Evolutionary conservation across 306 rosid species (phyloP), one percentile per base, ranked within the genome.

Genomic region (Cucumis melo): DNA sequence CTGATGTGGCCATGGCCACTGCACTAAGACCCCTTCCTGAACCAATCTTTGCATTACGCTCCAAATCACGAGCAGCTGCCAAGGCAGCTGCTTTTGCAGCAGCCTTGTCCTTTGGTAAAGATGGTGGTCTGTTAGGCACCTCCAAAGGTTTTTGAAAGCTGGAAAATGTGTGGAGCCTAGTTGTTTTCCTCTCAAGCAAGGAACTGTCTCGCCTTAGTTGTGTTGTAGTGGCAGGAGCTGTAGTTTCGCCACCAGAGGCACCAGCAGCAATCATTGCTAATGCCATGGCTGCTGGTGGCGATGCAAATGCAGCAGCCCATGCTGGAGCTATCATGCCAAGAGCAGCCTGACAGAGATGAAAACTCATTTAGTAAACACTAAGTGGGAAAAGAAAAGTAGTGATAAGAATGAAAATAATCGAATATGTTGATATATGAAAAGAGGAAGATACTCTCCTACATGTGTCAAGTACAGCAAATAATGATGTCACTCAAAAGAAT

Each of bases 281-380:
- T 80, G 99, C 99, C 99, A 94, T 87, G 60, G 99, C 91, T 70
- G 99, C 88, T 77, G 99, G 99, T 58, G 99, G 99, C 24, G 99
- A 92, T 77, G 99, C 96, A 87, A 94, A 94, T 76, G 97, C 97
- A 81, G 96, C 99, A 83, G 99, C 99, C 99, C 99, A 94, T 80
- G 88, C 83, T 65, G 97, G 96, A 84, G 99, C 81, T 76, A 92
- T 86, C 99, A 94, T 83, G 61, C 92, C 91, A 46, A 87, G 91
- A 83, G 97, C 90, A 80, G 96, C 96, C 99, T 94, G 81, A 86
- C 86, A 87, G 68, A 80, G 21, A 56, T 2, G 17, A 74, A 74
- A 56, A 41, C 56, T 21, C 61, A 73, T 51, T 38, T 38, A 46
- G 57, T 48, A 32, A 72, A 23, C 38, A 2, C 57, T 11, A 68